Base-by-base conservation (phyloP, 2,329 filamentous ascomycete genomes). In the Capronia epimyces region DNA sequence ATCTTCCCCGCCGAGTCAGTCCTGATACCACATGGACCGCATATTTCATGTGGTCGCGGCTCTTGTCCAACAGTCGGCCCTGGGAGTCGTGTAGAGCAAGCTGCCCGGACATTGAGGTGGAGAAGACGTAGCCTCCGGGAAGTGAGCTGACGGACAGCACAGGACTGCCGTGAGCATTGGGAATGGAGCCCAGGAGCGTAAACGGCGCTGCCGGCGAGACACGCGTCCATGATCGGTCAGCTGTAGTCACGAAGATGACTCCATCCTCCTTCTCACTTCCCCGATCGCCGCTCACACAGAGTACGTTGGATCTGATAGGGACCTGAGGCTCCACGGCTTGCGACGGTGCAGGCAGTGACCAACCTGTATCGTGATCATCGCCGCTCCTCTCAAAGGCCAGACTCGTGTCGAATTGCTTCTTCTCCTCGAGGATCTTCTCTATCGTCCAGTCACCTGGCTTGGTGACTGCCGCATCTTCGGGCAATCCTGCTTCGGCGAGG, bases 371-470 rank as follows among this genome's bases (percentile, higher is more conserved):
- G 12, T 62, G 64, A 15, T 69, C 66, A 49, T 74, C 69, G n/a
- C 72, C 65, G 4, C 72, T 75, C 60, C 77, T 79, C 61, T 83
- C 80, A 54, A 81, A 81, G 2, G 68, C 70, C 21, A 76, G 63
- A 49, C 69, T 78, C 10, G 78, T 63, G 60, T 83, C 80, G 57
- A 78, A 83, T 0, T 67, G 68, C 59, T 71, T 74, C 66, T 83
- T 83, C 65, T 83, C 80, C 43, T 80, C 72, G 6, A 83, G 67
- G n/a, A 83, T 68, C 39, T 74, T 69, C 60, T 83, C 80, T 46
- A 83, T 73, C 2, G 79, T 81, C 63, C 80, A 68, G 46, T 73
- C 69, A 24, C 69, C 57, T 3, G 66, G 63, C 2, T 65, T 62
- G 7, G 57, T 52, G 15, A 59, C 62, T 0, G 76, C 80, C 41